Evolutionary conservation across 1,139 yeast species (phyloP).

Genomic region (Hansenula lynferdii): DNA sequence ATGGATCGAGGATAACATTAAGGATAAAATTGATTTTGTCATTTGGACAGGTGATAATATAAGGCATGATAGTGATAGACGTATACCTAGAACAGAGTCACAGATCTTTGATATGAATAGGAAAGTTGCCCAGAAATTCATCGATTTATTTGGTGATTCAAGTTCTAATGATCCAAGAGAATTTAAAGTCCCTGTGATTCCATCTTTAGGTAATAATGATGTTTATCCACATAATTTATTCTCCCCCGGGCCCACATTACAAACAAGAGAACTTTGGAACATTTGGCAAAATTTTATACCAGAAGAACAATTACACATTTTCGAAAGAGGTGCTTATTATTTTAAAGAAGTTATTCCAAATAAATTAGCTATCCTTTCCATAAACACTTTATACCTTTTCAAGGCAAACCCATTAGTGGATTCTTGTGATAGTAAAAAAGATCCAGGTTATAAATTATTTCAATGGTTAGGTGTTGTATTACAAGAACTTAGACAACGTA

Average conservation of each 20-base stretch:
- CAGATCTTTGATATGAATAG: slow-evolving; percentile 69
- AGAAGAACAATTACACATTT: slow-evolving; percentile 67
- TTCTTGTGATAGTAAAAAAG: slow-evolving; percentile 63
- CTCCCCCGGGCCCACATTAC: slow-evolving; percentile 80
- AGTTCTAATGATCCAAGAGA: slow-evolving; percentile 39
- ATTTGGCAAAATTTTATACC: slow-evolving; percentile 79
- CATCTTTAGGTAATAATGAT: slow-evolving; percentile 80
- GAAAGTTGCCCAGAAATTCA: slow-evolving; percentile 49
- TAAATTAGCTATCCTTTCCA: slow-evolving; percentile 69
- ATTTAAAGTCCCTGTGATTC: slow-evolving; percentile 45
- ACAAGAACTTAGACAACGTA: slow-evolving; percentile 66
- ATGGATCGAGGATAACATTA: slow-evolving; percentile 60
- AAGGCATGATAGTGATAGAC: slow-evolving; percentile 79
- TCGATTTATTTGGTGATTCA: slow-evolving; percentile 40
- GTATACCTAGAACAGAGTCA: slow-evolving; percentile 63
- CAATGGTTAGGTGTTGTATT: slow-evolving; percentile 76
- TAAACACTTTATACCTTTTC: slow-evolving; percentile 72
- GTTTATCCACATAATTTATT: slow-evolving; percentile 85
- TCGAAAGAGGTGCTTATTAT: slow-evolving; percentile 70
- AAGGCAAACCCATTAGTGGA: slow-evolving; percentile 79
- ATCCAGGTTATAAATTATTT: slow-evolving; percentile 75
- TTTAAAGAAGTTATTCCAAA: slow-evolving; percentile 74
- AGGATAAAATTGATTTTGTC: slow-evolving; percentile 76
- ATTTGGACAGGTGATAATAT: slow-evolving; percentile 92
- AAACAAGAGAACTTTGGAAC: slow-evolving; percentile 68